phyloP scores from a whole-genome alignment of 768 basidiomycete genomes.

The Chalciporus chontae region DNA sequence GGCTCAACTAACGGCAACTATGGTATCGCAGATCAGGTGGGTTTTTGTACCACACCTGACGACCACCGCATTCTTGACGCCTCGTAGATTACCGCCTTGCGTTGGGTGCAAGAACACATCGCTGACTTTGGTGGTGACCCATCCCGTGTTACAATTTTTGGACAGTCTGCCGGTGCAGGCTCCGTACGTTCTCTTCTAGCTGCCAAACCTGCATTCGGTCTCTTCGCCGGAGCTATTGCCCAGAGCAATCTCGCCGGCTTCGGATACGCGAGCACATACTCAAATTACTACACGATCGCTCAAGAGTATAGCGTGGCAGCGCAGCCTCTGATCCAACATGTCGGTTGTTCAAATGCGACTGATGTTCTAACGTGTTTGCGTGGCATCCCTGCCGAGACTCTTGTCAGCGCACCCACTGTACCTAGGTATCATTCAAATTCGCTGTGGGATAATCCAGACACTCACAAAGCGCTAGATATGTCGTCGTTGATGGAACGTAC shows the following conservation, averaged over 20 bases:
- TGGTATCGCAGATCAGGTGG: conserved; percentile 10
- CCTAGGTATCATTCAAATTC: neutral
- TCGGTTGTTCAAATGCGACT: conserved; percentile 33
- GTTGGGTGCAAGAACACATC: conserved; percentile 52
- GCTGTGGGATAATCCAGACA: conserved; percentile 7
- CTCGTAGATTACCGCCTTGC: conserved; percentile 26
- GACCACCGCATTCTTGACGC: neutral
- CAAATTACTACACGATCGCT: conserved; percentile 45
- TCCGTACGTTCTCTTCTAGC: conserved; percentile 39
- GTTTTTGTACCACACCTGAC: neutral
- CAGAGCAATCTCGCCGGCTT: conserved; percentile 49
- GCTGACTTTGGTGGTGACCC: conserved; percentile 57
- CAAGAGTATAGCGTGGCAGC: conserved; percentile 35
- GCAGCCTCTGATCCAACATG: conserved; percentile 34
- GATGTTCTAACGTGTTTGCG: conserved; percentile 8
- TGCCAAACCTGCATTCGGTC: conserved; percentile 33
- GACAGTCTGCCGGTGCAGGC: conserved; percentile 52
- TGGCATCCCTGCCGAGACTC: conserved; percentile 3
- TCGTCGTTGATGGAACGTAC: conserved; percentile 48
- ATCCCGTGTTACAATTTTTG: conserved; percentile 47
- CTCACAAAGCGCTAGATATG: conserved; percentile 23
- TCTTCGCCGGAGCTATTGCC: conserved; percentile 39
- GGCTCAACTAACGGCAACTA: conserved; percentile 12
- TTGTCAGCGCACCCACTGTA: conserved; percentile 5
- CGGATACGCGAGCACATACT: conserved; percentile 47